These are phyloP conservation scores for Paraphaeosphaeria sporulosa DNA, from an alignment of 2,329 filamentous ascomycete species.

Conservation along the genomic window DNA sequence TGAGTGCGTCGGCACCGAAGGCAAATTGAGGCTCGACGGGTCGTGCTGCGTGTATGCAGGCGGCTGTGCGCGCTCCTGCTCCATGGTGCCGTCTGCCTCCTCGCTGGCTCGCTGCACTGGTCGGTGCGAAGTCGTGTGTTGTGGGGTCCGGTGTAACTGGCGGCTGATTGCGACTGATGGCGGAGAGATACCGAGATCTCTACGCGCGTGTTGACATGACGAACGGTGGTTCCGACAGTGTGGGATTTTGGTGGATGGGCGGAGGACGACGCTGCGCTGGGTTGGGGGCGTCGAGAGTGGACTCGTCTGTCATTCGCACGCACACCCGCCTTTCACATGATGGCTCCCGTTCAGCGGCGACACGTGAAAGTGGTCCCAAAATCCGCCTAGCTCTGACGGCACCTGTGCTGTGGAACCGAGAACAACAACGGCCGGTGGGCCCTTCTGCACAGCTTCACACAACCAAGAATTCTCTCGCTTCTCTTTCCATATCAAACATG, in stretches of 20 bases:
- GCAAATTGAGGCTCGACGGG: constrained; percentile 50
- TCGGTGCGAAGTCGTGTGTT: not conserved
- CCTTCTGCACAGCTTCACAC: not conserved
- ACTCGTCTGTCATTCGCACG: constrained; percentile 1
- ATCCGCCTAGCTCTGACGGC: constrained; percentile 4
- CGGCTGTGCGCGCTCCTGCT: constrained; percentile 39
- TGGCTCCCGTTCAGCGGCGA: not conserved
- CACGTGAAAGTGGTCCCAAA: constrained; percentile 9
- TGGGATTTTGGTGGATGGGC: not conserved
- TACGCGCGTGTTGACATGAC: constrained; percentile 8
- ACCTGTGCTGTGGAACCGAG: not conserved
- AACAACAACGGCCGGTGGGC: not conserved
- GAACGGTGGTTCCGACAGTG: not conserved
- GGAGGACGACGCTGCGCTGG: constrained; percentile 6
- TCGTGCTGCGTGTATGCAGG: constrained; percentile 54
- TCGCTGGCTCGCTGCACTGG: not conserved
- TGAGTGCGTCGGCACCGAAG: constrained; percentile 51
- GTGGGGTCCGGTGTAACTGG: not conserved
- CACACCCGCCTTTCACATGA: constrained; percentile 5
- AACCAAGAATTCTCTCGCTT: not conserved
- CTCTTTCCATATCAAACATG: not conserved
- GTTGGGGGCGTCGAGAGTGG: not conserved
- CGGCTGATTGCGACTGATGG: not conserved
- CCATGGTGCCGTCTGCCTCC: constrained; percentile 18
- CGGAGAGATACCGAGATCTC: not conserved